A percentile compares a stretch with the other conserved stretches of the same genome.
Evolutionary conservation across 2,329 filamentous ascomycete genomes (phyloP).

Genomic region (Botrytis paeoniae): DNA sequence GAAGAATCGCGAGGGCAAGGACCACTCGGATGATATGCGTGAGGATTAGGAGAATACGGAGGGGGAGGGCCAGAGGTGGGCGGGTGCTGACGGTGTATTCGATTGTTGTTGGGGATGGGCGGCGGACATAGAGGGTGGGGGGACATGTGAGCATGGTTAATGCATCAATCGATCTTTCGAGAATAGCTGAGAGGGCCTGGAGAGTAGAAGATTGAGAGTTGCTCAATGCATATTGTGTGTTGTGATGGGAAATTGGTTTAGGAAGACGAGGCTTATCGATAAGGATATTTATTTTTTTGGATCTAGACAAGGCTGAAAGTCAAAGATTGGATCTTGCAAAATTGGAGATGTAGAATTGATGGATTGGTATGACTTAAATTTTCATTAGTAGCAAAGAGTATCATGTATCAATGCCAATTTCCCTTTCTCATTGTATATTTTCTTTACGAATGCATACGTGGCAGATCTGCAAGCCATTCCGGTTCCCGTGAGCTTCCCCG

Average conservation of each 20-base stretch:
- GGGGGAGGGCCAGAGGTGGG: constrained; percentile 50
- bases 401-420: background rate
- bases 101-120: constrained; percentile 83
- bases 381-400: background rate
- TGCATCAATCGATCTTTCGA: constrained; percentile 22
- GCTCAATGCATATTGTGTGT: background rate
- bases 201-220: background rate
- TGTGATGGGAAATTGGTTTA: background rate
- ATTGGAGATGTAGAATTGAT: background rate
- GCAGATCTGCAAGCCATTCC: constrained; percentile 13
- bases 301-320: background rate
- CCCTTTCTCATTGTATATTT: background rate
- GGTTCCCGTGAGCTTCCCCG: background rate
- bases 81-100: constrained; percentile 88
- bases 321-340: background rate
- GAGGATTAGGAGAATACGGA: constrained; percentile 46
- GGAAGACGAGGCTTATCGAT: constrained; percentile 16
- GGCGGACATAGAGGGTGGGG: constrained; percentile 59
- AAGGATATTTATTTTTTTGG: constrained; percentile 3
- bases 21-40: constrained; percentile 45
- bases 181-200: background rate
- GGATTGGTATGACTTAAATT: background rate
- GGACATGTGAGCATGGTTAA: constrained; percentile 57
- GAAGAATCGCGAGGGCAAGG: constrained; percentile 43
- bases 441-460: constrained; percentile 13